Base-by-base conservation (phyloP, 257 asterid species). In the Solanum sejunctum region DNA sequence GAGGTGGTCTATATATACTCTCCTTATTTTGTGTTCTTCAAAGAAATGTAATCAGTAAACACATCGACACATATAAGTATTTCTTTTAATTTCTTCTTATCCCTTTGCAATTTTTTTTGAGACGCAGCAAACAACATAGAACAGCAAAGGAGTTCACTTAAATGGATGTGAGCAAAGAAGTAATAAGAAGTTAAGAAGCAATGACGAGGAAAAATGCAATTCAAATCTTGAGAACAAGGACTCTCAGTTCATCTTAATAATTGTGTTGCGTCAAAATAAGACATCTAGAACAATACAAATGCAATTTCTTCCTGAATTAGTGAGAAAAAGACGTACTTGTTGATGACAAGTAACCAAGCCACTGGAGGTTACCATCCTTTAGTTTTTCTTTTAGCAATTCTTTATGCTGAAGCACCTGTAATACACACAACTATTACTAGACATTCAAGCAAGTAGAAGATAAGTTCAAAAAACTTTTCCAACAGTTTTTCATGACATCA, bases 261-360 rank as follows among this genome's bases (percentile, higher is more conserved):
- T 54, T 1, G 16, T 26, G 45, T 18, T 39, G 18, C 8, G 72
- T 17, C 39, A 12, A 81, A 81, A 81, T 13, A 11, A 3, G 41
- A 60, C 18, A 60, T 60, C 12, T 61, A 10, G 45, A 69, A 77
- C 23, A 77, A 77, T 5, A 52, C 10, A 52, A 77, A 15, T 16
- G 47, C 47, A 77, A 4, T 15, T 49, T 28, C 61, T 23, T 51
- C 45, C 23, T 15, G 61, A 51, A 51, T 52, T 20, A 66, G 80
- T 28, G 78, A 55, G n/a, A 86, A 66, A 69, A 67, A 80, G 15
- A 84, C 93, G 64, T 96, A 93, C 98, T 88, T 41, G 98, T 96
- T 78, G 99, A 91, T 23, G 99, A 96, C 84, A 96, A 89, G 91
- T 93, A 96, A 73, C 85, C 90, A 21, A 96, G 91, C 98, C 98